A percentile compares a stretch with the other conserved stretches of the same genome.
phyloP scores from a whole-genome alignment of 2,329 filamentous ascomycete genomes.

The Teratosphaeria destructans region DNA sequence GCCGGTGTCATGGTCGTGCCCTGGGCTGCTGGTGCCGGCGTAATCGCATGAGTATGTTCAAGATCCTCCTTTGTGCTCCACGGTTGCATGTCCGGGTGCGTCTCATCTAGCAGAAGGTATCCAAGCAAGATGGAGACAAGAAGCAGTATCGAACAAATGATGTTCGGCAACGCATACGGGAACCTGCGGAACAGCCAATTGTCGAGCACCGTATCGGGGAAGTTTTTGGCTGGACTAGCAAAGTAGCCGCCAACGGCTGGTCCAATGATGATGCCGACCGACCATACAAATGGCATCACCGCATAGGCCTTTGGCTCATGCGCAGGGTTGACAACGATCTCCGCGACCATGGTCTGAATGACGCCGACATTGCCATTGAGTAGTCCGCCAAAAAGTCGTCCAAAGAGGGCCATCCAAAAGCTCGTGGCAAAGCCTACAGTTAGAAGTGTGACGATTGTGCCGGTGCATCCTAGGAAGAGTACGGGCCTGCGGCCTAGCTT shows the following conservation, averaged over 20 bases:
- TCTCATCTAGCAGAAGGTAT: slow-evolving; percentile 77
- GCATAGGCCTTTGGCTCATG: slow-evolving; percentile 83
- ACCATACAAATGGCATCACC: slow-evolving; percentile 93
- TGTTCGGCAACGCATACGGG: slow-evolving; percentile 81
- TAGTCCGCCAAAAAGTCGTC: slow-evolving; percentile 66
- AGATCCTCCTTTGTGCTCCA: slow-evolving; percentile 30
- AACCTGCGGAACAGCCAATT: slow-evolving; percentile 63
- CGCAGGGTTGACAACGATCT: slow-evolving; percentile 71
- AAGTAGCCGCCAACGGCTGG: slow-evolving; percentile 82
- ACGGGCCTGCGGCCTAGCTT: slow-evolving; percentile 76
- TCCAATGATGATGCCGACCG: slow-evolving; percentile 78
- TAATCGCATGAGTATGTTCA: slow-evolving; percentile 36
- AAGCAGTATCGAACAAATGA: slow-evolving; percentile 69
- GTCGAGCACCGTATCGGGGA: slow-evolving; percentile 58
- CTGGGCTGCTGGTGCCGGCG: slow-evolving; percentile 55
- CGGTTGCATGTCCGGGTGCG: slow-evolving; percentile 71
- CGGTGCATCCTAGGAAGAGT: slow-evolving; percentile 67
- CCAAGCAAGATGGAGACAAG: slow-evolving; percentile 68
- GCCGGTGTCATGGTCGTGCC: slow-evolving; percentile 65
- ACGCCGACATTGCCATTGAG: slow-evolving; percentile 80
- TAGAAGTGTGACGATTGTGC: slow-evolving; percentile 73
- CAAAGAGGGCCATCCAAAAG: slow-evolving; percentile 72
- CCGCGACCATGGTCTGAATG: slow-evolving; percentile 77
- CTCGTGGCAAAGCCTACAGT: slow-evolving; percentile 73
- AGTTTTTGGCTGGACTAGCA: slow-evolving; percentile 64